Evolutionary conservation across 768 basidiomycete genomes (phyloP).

Genomic region (Daedaleopsis nitida): DNA sequence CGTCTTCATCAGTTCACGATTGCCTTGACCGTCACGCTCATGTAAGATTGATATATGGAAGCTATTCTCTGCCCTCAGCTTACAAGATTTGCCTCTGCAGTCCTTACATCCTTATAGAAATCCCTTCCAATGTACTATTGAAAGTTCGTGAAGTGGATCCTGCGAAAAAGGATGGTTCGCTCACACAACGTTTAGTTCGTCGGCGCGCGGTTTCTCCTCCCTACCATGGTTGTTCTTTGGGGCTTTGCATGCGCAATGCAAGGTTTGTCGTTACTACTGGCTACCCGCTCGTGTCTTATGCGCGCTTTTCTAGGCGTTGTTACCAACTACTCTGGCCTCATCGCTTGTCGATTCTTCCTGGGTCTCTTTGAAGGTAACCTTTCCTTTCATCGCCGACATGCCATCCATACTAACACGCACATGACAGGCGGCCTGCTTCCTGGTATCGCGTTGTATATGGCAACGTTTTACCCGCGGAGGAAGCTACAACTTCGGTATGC

Average conservation of each 20-base stretch:
- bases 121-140: conserved; percentile 26
- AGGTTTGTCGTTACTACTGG: conserved; percentile 37
- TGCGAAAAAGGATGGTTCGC: no score
- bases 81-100: conserved; percentile 31
- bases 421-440: conserved; percentile 47
- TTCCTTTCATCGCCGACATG: conserved; percentile 4
- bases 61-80: background rate
- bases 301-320: conserved; percentile 39
- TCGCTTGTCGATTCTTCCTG: conserved; percentile 48
- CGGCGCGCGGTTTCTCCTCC: conserved; percentile 62
- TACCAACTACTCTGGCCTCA: conserved; percentile 52
- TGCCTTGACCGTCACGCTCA: conserved; percentile 2
- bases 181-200: conserved; percentile 34
- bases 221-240: conserved; percentile 65
- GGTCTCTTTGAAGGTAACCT: conserved; percentile 61
- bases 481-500: conserved; percentile 32
- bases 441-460: conserved; percentile 29
- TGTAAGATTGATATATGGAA: background rate
- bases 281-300: no score
- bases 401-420: background rate
- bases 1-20: background rate
- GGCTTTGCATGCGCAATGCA: conserved; percentile 67
- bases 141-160: conserved; percentile 12
- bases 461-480: conserved; percentile 31
- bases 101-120: conserved; percentile 29